A percentile compares a stretch with the other conserved stretches of the same genome.
Evolutionary conservation across 2,329 filamentous ascomycete species (phyloP).

Genomic region (Arthrobotrys musiformis): DNA sequence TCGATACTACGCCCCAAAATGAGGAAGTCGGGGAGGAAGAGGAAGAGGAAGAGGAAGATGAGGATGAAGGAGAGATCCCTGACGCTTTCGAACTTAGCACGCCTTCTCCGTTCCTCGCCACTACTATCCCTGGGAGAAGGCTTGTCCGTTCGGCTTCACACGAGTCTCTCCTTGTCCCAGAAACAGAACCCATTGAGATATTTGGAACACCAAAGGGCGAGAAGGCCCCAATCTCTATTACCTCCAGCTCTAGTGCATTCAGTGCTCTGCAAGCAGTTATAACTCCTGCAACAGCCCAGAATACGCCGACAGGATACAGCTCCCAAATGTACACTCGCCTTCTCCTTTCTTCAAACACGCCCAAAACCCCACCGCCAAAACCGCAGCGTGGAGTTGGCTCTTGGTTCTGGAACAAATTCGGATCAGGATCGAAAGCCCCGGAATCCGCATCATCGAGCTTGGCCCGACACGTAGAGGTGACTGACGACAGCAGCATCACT

Average conservation of each 20-base stretch:
- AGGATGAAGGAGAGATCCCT: slow-evolving; percentile 36
- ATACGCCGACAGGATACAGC: slow-evolving; percentile 50
- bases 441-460: slow-evolving; percentile 47
- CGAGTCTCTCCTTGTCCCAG: slow-evolving; percentile 45
- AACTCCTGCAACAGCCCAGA: slow-evolving; percentile 50
- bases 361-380: slow-evolving; percentile 32
- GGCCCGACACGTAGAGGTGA: slow-evolving; percentile 45
- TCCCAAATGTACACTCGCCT: slow-evolving; percentile 48
- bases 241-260: slow-evolving; percentile 33
- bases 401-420: slow-evolving; percentile 53
- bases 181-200: slow-evolving; percentile 49
- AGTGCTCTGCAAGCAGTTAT: slow-evolving; percentile 43
- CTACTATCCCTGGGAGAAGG: slow-evolving; percentile 50
- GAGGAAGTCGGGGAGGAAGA: slow-evolving; percentile 40
- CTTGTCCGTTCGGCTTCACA: slow-evolving; percentile 50
- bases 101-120: slow-evolving; percentile 50
- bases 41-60: slow-evolving; percentile 21
- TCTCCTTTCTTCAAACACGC: slow-evolving; percentile 37
- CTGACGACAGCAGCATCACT: slow-evolving; percentile 48
- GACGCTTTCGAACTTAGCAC: slow-evolving; percentile 51
- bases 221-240: slow-evolving; percentile 45
- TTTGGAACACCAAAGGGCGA: slow-evolving; percentile 44
- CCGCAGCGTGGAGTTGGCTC: slow-evolving; percentile 44
- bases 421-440: slow-evolving; percentile 13
- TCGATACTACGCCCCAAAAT: slow-evolving; percentile 32